These are phyloP conservation scores for Sparassis latifolia DNA, from an alignment of 1,284 basidiomycete species.

Conservation along the genomic window DNA sequence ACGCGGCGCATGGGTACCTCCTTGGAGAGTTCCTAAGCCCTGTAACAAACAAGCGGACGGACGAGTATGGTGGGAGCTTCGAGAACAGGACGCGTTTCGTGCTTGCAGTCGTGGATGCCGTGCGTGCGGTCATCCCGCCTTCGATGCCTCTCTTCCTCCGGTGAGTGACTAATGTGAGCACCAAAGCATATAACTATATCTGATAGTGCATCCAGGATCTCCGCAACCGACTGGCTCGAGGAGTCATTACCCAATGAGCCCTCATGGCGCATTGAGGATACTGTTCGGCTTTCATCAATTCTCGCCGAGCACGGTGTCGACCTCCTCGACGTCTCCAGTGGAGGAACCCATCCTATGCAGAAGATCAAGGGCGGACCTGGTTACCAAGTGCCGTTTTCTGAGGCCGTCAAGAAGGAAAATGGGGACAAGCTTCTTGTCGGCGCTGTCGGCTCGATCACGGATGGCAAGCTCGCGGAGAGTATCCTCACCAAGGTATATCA, in stretches of 20 bases:
- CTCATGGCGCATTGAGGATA: conserved; percentile 51
- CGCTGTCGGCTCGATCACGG: conserved; percentile 55
- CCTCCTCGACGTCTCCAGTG: conserved; percentile 51
- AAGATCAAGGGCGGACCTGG: conserved; percentile 42
- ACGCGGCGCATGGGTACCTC: conserved; percentile 35
- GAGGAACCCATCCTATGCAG: conserved; percentile 36
- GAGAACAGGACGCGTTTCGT: conserved; percentile 47
- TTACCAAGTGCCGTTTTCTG: conserved; percentile 39
- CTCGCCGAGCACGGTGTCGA: conserved; percentile 49
- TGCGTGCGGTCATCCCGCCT: conserved; percentile 43
- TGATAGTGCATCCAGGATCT: conserved; percentile 32
- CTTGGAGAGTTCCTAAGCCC: conserved; percentile 46
- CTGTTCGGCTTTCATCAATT: conserved; percentile 38
- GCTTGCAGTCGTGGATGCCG: conserved; percentile 41
- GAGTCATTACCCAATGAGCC: conserved; percentile 35
- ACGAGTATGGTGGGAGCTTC: conserved; percentile 51
- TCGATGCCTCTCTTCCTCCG: conserved; percentile 64
- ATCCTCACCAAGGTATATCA: conserved; percentile 24
- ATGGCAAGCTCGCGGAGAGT: conserved; percentile 45
- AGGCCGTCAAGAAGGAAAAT: conserved; percentile 34
- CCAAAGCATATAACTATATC: background rate
- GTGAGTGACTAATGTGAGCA: conserved; percentile 27
- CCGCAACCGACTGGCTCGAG: conserved; percentile 53
- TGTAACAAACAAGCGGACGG: conserved; percentile 47
- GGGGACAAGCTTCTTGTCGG: conserved; percentile 34